A percentile compares a stretch with the other conserved stretches of the same genome.
phyloP scores from a whole-genome alignment of 805 yeast genomes.

The Monosporozyma aerobia region DNA sequence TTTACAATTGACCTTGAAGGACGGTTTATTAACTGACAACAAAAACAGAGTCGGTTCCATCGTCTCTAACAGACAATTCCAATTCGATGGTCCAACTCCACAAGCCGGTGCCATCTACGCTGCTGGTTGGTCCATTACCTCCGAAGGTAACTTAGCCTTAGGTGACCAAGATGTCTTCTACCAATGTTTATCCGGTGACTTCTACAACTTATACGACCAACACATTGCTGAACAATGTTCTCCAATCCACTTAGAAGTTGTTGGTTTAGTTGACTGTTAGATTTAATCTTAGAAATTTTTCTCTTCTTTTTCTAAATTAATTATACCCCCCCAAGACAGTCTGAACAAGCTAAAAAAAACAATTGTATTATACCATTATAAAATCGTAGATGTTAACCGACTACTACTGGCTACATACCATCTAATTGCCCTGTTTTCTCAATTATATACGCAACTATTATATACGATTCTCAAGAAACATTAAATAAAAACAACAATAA shows the following conservation, averaged over 20 bases:
- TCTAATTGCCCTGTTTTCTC: background rate
- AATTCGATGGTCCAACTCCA: conserved; percentile 72
- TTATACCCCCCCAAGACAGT: background rate
- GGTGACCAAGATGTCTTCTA: conserved; percentile 50
- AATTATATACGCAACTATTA: background rate
- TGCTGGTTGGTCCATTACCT: conserved; percentile 50
- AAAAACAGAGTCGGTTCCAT: conserved; percentile 60
- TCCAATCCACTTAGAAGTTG: conserved; percentile 43
- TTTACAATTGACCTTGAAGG: conserved; percentile 43
- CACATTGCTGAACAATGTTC: conserved; percentile 46
- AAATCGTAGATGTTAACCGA: background rate
- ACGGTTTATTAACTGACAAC: conserved; percentile 43
- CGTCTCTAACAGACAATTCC: conserved; percentile 69
- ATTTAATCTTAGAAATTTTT: too few species aligned
- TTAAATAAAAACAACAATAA: background rate
- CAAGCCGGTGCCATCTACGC: conserved; percentile 62
- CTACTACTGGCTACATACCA: background rate
- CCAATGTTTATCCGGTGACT: conserved; percentile 57
- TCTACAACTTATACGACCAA: conserved; percentile 58
- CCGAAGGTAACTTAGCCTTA: conserved; percentile 49
- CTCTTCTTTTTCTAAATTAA: background rate
- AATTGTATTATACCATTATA: background rate
- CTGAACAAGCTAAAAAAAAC: too few species aligned
- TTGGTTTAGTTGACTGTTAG: conserved; percentile 43
- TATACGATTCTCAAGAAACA: background rate